A percentile compares a stretch with the other conserved stretches of the same genome.
Evolutionary conservation across 2,329 filamentous ascomycete genomes (phyloP).

Genomic region (Microdochium nivale): DNA sequence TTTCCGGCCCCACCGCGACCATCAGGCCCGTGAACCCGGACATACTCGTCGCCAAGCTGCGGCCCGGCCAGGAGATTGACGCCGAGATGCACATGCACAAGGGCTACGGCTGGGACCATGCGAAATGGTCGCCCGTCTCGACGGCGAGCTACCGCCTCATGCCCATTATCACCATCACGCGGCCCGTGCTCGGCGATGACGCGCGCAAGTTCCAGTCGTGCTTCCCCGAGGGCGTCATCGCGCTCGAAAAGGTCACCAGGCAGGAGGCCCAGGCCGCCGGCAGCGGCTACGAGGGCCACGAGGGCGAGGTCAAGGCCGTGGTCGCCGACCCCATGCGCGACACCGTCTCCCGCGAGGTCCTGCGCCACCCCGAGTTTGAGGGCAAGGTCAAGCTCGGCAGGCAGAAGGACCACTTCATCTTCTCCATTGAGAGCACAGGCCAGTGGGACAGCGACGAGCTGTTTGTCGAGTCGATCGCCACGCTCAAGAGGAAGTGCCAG

Average conservation of each 20-base stretch:
- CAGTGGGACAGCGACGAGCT: slow-evolving; percentile 92
- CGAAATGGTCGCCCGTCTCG: slow-evolving; percentile 94
- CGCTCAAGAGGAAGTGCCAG: slow-evolving; percentile 78
- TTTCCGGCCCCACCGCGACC: slow-evolving; percentile 52
- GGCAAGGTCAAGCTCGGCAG: slow-evolving; percentile 91
- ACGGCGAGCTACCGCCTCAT: slow-evolving; percentile 89
- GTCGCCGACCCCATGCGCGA: slow-evolving; percentile 86
- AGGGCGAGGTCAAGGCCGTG: slow-evolving; percentile 79
- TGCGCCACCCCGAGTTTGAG: slow-evolving; percentile 88
- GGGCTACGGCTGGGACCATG: slow-evolving; percentile 86
- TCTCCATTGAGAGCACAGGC: slow-evolving; percentile 86
- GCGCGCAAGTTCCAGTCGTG: slow-evolving; percentile 84
- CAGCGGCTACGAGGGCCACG: slow-evolving; percentile 62
- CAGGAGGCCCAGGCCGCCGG: slow-evolving; percentile 52
- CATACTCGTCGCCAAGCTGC: slow-evolving; percentile 88
- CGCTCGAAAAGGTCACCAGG: slow-evolving; percentile 60
- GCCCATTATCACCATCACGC: slow-evolving; percentile 74
- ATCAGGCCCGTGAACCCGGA: slow-evolving; percentile 81
- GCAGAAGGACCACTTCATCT: slow-evolving; percentile 93
- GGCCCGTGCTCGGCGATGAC: slow-evolving; percentile 78
- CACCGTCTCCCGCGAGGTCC: slow-evolving; percentile 85
- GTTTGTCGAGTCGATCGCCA: slow-evolving; percentile 81
- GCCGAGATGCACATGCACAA: slow-evolving; percentile 91
- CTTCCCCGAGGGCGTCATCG: slow-evolving; percentile 85
- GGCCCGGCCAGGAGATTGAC: slow-evolving; percentile 80